Conservation (phyloP, 2,329 filamentous ascomycete genomes). For the Dactylellina haptotyla region DNA sequence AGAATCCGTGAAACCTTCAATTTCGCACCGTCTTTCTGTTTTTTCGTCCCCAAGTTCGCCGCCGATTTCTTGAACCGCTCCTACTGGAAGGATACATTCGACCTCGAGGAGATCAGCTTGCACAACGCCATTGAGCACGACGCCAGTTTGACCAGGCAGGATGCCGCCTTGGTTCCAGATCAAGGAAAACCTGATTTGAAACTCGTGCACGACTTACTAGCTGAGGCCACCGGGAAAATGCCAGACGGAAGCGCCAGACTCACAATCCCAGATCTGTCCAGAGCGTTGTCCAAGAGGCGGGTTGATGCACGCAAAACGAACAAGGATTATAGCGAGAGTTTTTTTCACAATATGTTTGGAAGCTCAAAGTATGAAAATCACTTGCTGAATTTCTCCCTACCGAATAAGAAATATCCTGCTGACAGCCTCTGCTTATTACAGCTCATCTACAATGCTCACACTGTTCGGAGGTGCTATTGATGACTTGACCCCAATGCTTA, state of each 20-base stretch:
- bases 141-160: conserved; percentile 59
- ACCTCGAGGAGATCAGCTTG: conserved; percentile 54
- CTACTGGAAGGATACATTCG: conserved; percentile 53
- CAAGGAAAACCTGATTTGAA: conserved; percentile 61
- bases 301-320: conserved; percentile 61
- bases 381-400: neutral
- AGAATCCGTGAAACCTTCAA: conserved; percentile 63
- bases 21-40: conserved; percentile 60
- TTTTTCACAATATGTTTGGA: conserved; percentile 63
- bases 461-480: conserved; percentile 62
- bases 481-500: conserved; percentile 62
- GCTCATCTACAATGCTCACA: conserved; percentile 63
- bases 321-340: conserved; percentile 60
- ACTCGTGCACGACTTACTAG: conserved; percentile 60
- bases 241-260: conserved; percentile 59
- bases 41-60: conserved; percentile 57
- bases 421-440: conserved; percentile 52
- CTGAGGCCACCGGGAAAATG: conserved; percentile 60
- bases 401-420: neutral
- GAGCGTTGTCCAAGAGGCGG: conserved; percentile 58
- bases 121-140: conserved; percentile 56
- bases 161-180: conserved; percentile 60
- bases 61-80: conserved; percentile 63
- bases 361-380: conserved; percentile 60
- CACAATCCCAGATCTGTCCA: conserved; percentile 61